Conservation (phyloP, 2,329 filamentous ascomycete species). For the Colletotrichum horii region DNA sequence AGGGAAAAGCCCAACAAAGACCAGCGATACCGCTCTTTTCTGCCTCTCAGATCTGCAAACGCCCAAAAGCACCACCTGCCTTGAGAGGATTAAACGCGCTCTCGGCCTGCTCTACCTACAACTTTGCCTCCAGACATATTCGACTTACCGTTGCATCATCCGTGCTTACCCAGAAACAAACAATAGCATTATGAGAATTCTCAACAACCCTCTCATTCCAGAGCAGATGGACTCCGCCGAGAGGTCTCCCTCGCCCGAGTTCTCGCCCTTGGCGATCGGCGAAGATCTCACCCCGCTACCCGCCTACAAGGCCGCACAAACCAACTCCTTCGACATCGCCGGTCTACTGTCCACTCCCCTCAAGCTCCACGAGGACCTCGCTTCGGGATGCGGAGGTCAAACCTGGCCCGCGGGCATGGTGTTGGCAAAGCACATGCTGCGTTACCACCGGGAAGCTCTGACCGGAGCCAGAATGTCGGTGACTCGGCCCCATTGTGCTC, state of each 20-base stretch:
- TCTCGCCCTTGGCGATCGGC: conserved; percentile 56
- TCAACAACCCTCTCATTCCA: conserved; percentile 16
- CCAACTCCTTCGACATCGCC: conserved; percentile 67
- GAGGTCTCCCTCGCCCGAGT: conserved; percentile 50
- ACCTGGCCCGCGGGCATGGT: conserved; percentile 95
- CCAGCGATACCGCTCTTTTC: conserved; percentile 15
- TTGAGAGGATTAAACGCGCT: background rate
- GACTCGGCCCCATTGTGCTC: background rate
- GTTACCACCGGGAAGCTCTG: conserved; percentile 70
- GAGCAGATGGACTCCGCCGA: conserved; percentile 5
- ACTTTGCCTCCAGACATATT: background rate
- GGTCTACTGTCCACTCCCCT: conserved; percentile 75
- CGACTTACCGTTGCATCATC: background rate
- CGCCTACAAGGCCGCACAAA: conserved; percentile 59
- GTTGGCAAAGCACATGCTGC: conserved; percentile 83
- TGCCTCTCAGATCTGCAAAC: background rate
- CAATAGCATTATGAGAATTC: conserved; percentile 16
- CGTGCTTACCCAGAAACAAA: background rate
- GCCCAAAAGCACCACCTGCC: background rate
- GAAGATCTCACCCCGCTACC: conserved; percentile 66
- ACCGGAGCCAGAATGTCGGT: conserved; percentile 75
- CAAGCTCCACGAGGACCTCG: conserved; percentile 82
- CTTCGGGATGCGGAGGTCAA: conserved; percentile 88
- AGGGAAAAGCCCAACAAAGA: background rate
- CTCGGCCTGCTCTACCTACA: background rate